phyloP scores from a whole-genome alignment of 2,329 filamentous ascomycete genomes.

The Volutella citrinella region DNA sequence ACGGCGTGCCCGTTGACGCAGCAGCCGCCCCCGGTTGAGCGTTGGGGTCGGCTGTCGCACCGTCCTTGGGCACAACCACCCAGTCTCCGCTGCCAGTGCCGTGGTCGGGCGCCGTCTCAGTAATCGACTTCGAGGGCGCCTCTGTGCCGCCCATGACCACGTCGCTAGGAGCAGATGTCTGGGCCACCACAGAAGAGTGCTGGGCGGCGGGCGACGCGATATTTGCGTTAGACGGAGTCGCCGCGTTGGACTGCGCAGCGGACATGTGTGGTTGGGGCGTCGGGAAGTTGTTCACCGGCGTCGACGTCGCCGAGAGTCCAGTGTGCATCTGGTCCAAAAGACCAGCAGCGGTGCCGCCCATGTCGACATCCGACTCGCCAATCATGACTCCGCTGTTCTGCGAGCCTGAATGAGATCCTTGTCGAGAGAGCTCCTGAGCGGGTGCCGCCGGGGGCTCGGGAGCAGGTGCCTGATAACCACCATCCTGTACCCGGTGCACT shows the following conservation, averaged over 20 bases:
- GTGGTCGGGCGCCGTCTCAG: slow-evolving; percentile 44
- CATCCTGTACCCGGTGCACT: slow-evolving; percentile 72
- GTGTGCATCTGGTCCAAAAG: slow-evolving; percentile 68
- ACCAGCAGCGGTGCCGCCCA: slow-evolving; percentile 62
- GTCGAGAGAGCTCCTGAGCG: slow-evolving; percentile 44
- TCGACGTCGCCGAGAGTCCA: slow-evolving; percentile 57
- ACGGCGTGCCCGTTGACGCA: slow-evolving; percentile 13
- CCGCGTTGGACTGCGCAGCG: slow-evolving; percentile 51
- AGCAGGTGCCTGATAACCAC: slow-evolving; percentile 65
- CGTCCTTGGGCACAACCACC: slow-evolving; percentile 70
- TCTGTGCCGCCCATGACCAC: slow-evolving; percentile 54
- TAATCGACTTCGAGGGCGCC: slow-evolving; percentile 31
- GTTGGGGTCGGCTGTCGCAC: slow-evolving; percentile 39
- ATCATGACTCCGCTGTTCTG: slow-evolving; percentile 54
- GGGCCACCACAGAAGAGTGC: slow-evolving; percentile 13
- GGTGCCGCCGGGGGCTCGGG: slow-evolving; percentile 40
- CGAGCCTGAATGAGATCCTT: slow-evolving; percentile 53
- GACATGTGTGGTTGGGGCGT: slow-evolving; percentile 61
- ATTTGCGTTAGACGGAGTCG: slow-evolving; percentile 52
- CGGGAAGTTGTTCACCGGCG: slow-evolving; percentile 58
- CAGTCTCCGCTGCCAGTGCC: slow-evolving; percentile 62
- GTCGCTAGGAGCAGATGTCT: slow-evolving; percentile 28
- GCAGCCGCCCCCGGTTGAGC: slow-evolving; percentile 12
- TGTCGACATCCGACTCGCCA: slow-evolving; percentile 61
- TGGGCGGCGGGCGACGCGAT: slow-evolving; percentile 42